These are phyloP conservation scores for Trypanosoma conorhini DNA, from an alignment of 208 protist species.

Conservation along the genomic window DNA sequence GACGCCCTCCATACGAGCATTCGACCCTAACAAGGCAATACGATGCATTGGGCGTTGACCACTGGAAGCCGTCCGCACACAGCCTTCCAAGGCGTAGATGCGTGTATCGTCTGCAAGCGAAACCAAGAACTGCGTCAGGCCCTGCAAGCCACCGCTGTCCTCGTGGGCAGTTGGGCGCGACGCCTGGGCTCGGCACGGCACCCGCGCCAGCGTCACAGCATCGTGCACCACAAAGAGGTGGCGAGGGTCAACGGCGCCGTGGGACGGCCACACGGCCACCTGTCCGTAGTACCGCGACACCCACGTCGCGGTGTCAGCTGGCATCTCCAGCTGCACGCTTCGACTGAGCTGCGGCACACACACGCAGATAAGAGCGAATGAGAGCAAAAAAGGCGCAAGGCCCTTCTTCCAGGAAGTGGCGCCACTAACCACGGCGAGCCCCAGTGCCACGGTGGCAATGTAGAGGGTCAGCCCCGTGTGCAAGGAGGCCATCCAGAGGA, in stretches of 20 bases:
- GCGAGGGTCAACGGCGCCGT: background rate
- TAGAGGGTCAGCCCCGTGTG: constrained; percentile 22
- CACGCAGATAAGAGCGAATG: constrained; percentile 10
- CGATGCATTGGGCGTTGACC: constrained; percentile 17
- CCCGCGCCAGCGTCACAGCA: constrained; percentile 13
- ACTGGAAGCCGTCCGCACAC: background rate
- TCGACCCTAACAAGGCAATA: constrained; percentile 28
- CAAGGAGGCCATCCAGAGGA: constrained; percentile 12
- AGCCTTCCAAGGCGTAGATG: constrained; percentile 23
- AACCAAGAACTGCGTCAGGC: constrained; percentile 5
- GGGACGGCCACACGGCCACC: constrained; percentile 28
- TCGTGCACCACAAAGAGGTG: constrained; percentile 22
- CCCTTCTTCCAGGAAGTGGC: constrained; percentile 8
- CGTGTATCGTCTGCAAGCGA: constrained; percentile 30
- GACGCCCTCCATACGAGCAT: constrained; percentile 16
- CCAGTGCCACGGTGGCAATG: background rate
- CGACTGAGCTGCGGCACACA: constrained; percentile 15
- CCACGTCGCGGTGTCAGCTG: constrained; percentile 14
- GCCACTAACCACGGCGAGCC: constrained; percentile 4
- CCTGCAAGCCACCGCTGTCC: background rate
- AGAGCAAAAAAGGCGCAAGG: constrained; percentile 20
- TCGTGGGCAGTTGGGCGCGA: background rate
- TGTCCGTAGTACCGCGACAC: constrained; percentile 33
- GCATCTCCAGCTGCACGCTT: constrained; percentile 21
- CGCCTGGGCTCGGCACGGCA: constrained; percentile 1